Evolutionary conservation across 345 rosid genomes (phyloP).

Genomic region (Lepidium aucheri): DNA sequence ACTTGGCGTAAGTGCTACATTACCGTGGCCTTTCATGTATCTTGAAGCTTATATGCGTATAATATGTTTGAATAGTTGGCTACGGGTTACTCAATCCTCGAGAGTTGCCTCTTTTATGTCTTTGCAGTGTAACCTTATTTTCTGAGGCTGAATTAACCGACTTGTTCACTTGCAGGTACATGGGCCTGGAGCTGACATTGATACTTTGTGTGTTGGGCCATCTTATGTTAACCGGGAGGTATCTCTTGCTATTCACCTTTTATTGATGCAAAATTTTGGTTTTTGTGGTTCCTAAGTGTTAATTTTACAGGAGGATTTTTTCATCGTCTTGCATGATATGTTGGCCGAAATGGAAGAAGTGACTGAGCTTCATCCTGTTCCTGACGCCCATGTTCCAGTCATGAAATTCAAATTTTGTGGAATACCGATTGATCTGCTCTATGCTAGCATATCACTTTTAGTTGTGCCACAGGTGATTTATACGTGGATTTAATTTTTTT

Average conservation of each 20-base stretch:
- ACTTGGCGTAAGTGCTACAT: conserved; percentile 59
- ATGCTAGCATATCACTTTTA: conserved; percentile 73
- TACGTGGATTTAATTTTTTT: neutral
- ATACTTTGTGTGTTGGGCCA: conserved; percentile 91
- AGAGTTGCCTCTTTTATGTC: neutral
- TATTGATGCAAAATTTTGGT: neutral
- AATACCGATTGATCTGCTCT: conserved; percentile 85
- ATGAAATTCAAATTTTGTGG: conserved; percentile 94
- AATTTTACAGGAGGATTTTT: conserved; percentile 68
- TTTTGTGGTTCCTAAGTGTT: neutral
- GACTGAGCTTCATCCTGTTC: conserved; percentile 84
- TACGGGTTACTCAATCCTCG: neutral
- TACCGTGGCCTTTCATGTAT: neutral
- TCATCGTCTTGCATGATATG: conserved; percentile 56
- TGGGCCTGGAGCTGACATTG: conserved; percentile 92
- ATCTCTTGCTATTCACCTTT: conserved; percentile 3
- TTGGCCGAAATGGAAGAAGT: conserved; percentile 77
- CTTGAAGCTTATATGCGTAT: no score
- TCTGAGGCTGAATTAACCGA: neutral
- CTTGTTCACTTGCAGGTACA: conserved; percentile 50
- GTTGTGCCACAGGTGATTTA: conserved; percentile 81
- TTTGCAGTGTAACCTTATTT: neutral
- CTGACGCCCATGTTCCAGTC: conserved; percentile 96
- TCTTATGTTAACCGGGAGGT: conserved; percentile 89
- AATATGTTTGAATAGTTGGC: neutral